Conservation (phyloP, 345 rosid genomes). For the Citropsis articulata region DNA sequence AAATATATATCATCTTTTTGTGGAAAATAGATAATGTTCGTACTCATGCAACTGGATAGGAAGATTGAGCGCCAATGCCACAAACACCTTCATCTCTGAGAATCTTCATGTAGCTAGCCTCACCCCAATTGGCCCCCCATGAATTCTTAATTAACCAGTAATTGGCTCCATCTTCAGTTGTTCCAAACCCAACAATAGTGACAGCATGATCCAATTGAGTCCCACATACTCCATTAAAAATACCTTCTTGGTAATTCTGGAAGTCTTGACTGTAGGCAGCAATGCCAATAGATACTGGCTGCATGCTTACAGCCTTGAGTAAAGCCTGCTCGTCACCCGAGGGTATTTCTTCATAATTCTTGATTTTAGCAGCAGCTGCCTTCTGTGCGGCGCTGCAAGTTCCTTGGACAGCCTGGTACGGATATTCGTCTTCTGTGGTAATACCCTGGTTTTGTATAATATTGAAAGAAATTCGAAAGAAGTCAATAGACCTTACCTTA, state of each 20-base stretch:
- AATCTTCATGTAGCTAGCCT: conserved; percentile 47
- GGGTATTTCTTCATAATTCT: conserved; percentile 30
- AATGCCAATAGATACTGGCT: conserved; percentile 51
- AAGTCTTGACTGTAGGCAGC: not conserved
- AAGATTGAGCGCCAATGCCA: not conserved
- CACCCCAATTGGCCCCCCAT: conserved; percentile 55
- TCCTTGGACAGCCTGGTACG: not conserved
- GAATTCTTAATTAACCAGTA: conserved; percentile 61
- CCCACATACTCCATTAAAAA: conserved; percentile 36
- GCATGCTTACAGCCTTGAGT: conserved; percentile 22
- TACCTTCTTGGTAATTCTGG: conserved; percentile 30
- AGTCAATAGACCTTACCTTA: no score
- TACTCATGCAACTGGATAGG: not conserved
- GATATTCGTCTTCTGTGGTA: not conserved
- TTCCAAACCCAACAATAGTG: conserved; percentile 40
- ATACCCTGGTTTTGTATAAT: not conserved
- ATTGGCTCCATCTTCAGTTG: conserved; percentile 24
- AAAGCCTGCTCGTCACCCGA: conserved; percentile 32
- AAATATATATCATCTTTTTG: no score
- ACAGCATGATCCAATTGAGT: conserved; percentile 40
- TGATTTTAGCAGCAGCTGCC: not conserved
- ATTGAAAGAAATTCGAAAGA: no score
- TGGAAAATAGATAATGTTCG: no score
- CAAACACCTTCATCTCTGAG: conserved; percentile 21
- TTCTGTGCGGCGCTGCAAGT: not conserved